phyloP scores from a whole-genome alignment of 768 basidiomycete species.

The Kwoniella pini region DNA sequence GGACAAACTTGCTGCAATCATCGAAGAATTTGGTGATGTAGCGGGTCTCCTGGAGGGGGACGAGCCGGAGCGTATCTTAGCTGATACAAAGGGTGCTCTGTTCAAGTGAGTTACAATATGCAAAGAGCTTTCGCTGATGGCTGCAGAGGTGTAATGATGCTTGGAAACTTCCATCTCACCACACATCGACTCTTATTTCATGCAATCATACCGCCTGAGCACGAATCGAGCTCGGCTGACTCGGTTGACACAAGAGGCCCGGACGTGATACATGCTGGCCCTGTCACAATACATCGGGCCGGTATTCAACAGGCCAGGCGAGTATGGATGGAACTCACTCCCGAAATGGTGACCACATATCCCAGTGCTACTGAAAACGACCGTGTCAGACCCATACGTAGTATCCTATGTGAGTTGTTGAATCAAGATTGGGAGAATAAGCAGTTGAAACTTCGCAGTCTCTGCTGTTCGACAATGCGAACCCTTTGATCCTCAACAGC shows the following conservation, averaged over 20 bases:
- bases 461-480: conserved; percentile 59
- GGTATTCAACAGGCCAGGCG: conserved; percentile 55
- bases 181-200: conserved; percentile 69
- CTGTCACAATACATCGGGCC: conserved; percentile 58
- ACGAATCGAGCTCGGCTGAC: neutral
- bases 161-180: conserved; percentile 66
- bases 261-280: conserved; percentile 59
- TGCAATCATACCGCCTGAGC: conserved; percentile 61
- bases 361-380: conserved; percentile 63
- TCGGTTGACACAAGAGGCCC: neutral
- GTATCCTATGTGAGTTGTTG: conserved; percentile 59
- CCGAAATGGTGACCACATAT: conserved; percentile 65
- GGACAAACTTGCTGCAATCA: conserved; percentile 61
- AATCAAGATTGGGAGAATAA: too few relatives aligned
- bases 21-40: conserved; percentile 64
- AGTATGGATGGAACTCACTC: conserved; percentile 66
- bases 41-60: conserved; percentile 46
- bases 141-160: conserved; percentile 38
- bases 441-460: conserved; percentile 55
- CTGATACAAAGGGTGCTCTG: conserved; percentile 61
- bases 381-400: conserved; percentile 61
- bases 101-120: conserved; percentile 37
- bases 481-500: conserved; percentile 59
- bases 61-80: conserved; percentile 60
- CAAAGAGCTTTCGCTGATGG: conserved; percentile 18